phyloP scores from a whole-genome alignment of 2,329 filamentous ascomycete genomes.

The Neobulgaria alba region DNA sequence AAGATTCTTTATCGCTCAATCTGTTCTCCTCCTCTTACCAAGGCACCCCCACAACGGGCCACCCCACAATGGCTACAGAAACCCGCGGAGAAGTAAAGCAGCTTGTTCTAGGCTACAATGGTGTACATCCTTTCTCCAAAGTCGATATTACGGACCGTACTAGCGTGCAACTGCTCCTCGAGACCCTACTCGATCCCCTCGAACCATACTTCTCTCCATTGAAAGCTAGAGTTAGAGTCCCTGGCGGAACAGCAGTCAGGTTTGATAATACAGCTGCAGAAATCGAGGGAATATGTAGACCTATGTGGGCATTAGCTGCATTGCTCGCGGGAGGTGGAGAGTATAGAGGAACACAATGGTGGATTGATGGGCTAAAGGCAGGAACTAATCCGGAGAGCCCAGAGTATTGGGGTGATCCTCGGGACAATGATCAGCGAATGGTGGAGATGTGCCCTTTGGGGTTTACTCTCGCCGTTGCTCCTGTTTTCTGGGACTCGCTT shows the following conservation, averaged over 20 bases:
- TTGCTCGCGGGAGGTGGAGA: conserved; percentile 59
- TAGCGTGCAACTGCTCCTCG: conserved; percentile 53
- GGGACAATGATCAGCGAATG: conserved; percentile 74
- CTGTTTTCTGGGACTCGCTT: conserved; percentile 42
- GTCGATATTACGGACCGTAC: conserved; percentile 41
- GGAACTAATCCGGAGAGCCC: conserved; percentile 61
- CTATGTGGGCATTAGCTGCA: conserved; percentile 66
- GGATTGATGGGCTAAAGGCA: conserved; percentile 60
- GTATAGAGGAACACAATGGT: conserved; percentile 55
- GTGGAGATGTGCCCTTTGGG: conserved; percentile 78
- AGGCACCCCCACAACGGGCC: neutral
- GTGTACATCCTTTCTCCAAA: conserved; percentile 46
- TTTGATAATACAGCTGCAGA: conserved; percentile 73
- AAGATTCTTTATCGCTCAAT: neutral
- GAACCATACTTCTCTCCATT: conserved; percentile 62
- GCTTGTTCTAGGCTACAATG: conserved; percentile 40
- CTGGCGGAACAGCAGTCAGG: conserved; percentile 62
- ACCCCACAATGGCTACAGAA: conserved; percentile 1
- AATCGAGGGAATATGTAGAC: conserved; percentile 50
- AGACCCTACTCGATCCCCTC: conserved; percentile 60
- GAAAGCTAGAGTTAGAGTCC: conserved; percentile 56
- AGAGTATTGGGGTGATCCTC: conserved; percentile 71
- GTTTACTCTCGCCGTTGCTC: conserved; percentile 62
- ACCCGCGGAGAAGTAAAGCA: conserved; percentile 6
- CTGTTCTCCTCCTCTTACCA: conserved; percentile 1